Percentiles rank a stretch among this genome's conserved stretches.
These are phyloP conservation scores for Carnegiea gigantea DNA, from an alignment of 179 eudicot genomes.

Conservation along the genomic window DNA sequence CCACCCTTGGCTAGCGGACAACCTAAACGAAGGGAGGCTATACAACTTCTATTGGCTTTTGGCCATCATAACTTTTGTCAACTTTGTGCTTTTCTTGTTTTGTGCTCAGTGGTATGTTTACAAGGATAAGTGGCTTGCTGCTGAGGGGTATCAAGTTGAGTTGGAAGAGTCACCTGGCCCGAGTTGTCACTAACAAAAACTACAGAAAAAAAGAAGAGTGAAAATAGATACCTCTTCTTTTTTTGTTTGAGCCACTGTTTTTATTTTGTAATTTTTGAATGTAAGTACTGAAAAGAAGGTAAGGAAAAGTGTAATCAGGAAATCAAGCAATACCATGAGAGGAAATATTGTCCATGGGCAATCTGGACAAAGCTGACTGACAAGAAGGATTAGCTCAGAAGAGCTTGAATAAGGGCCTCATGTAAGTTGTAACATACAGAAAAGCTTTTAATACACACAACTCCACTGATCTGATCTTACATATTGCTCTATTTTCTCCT, in stretches of 20 bases:
- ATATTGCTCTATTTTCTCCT: background rate
- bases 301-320: background rate
- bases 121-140: slow-evolving; percentile 43
- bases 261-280: background rate
- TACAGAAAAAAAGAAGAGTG: background rate
- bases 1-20: slow-evolving; percentile 40
- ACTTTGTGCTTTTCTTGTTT: slow-evolving; percentile 31
- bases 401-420: slow-evolving; percentile 31
- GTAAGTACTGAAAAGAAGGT: background rate
- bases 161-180: slow-evolving; percentile 48
- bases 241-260: background rate
- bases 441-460: slow-evolving; percentile 7
- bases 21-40: slow-evolving; percentile 37
- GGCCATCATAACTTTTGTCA: slow-evolving; percentile 26
- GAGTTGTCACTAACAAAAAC: slow-evolving; percentile 26
- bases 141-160: slow-evolving; percentile 31
- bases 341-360: slow-evolving; percentile 17
- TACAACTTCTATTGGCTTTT: slow-evolving; percentile 48
- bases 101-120: slow-evolving; percentile 42
- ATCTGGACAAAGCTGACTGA: slow-evolving; percentile 8
- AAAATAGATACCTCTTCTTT: background rate
- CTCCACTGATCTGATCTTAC: background rate
- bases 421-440: slow-evolving; percentile 18
- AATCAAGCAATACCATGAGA: background rate
- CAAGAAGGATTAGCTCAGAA: slow-evolving; percentile 13